Percentiles rank a stretch among this genome's conserved stretches.
phyloP scores from a whole-genome alignment of 305 asterid species.

The Plantago rigida region DNA sequence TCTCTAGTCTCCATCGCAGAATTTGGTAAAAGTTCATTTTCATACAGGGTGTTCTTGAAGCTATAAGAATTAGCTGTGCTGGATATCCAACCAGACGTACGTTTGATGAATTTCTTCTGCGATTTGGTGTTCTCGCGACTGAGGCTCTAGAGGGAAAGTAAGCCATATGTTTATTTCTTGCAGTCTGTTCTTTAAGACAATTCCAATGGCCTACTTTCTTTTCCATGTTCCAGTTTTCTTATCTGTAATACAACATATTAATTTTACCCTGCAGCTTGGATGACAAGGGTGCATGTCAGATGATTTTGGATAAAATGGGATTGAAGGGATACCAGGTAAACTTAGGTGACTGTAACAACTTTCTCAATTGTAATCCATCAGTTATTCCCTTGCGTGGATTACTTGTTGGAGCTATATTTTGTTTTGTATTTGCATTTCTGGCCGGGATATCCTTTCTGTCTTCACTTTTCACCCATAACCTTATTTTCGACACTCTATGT shows the following conservation, averaged over 20 bases:
- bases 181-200: conserved; percentile 21
- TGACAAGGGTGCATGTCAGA: conserved; percentile 79
- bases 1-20: conserved; percentile 11
- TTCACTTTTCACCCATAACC: conserved; percentile 6
- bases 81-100: conserved; percentile 98
- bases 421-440: not conserved
- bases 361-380: conserved; percentile 6
- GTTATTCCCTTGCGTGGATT: not conserved
- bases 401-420: not conserved
- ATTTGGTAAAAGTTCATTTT: conserved; percentile 18
- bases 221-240: conserved; percentile 16
- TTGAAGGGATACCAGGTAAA: conserved; percentile 84
- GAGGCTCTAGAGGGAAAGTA: conserved; percentile 95
- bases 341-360: conserved; percentile 2
- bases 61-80: conserved; percentile 98
- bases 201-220: conserved; percentile 21
- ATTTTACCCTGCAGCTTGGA: conserved; percentile 50
- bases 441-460: conserved; percentile 5
- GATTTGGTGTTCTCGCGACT: conserved; percentile 99
- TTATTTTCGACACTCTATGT: conserved; percentile 11
- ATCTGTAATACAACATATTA: conserved; percentile 18
- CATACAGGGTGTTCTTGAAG: conserved; percentile 94
- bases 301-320: conserved; percentile 86
- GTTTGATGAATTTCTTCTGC: conserved; percentile 92
- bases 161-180: conserved; percentile 25